A percentile compares a stretch with the other conserved stretches of the same genome.
Evolutionary conservation across 2,329 filamentous ascomycete species (phyloP).

Genomic region (Ceratocystis ficicola): DNA sequence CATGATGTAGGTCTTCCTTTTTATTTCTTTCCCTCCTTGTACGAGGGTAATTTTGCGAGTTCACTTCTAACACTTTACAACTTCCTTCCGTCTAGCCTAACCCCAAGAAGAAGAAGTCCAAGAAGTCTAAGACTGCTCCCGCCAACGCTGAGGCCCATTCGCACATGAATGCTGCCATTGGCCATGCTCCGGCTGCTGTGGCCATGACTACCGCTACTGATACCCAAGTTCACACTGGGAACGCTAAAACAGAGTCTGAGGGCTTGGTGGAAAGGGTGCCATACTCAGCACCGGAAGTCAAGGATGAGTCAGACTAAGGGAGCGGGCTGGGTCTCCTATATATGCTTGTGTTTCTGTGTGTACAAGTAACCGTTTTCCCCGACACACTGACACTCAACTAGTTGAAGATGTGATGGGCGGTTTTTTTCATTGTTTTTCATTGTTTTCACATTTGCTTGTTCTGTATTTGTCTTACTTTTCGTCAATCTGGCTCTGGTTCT

Average conservation of each 20-base stretch:
- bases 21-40: background rate
- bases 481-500: no score
- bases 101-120: constrained; percentile 44
- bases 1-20: constrained; percentile 58
- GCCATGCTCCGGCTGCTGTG: constrained; percentile 40
- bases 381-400: background rate
- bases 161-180: constrained; percentile 41
- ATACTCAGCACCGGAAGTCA: constrained; percentile 42
- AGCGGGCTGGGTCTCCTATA: background rate
- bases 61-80: constrained; percentile 26
- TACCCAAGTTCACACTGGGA: constrained; percentile 41
- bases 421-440: background rate
- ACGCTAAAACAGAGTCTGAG: constrained; percentile 27
- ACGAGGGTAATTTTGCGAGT: background rate
- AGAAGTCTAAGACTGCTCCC: constrained; percentile 36
- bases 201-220: constrained; percentile 47
- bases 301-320: constrained; percentile 42
- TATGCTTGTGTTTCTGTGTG: background rate
- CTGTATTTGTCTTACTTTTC: background rate
- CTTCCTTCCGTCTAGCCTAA: constrained; percentile 29
- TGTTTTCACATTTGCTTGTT: background rate
- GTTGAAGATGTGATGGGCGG: background rate
- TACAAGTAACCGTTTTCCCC: background rate
- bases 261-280: constrained; percentile 14
- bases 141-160: constrained; percentile 29